These are phyloP conservation scores for Claviceps citrina DNA, from an alignment of 2,329 filamentous ascomycete genomes.

Conservation along the genomic window DNA sequence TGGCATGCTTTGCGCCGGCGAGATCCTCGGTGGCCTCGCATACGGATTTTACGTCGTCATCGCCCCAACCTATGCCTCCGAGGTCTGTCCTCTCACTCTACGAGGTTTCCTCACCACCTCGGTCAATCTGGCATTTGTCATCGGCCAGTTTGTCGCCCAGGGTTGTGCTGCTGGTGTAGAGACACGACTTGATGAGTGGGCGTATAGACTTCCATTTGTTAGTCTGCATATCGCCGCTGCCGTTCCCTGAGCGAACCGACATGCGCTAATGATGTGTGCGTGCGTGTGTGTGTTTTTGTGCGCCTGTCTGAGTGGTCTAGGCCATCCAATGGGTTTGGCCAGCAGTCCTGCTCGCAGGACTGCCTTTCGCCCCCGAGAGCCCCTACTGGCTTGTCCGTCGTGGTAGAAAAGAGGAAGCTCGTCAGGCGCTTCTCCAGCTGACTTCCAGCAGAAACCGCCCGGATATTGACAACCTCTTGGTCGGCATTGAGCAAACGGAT, in stretches of 20 bases:
- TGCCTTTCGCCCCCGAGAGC: conserved; percentile 33
- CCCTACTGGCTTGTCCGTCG: conserved; percentile 35
- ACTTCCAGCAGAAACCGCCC: conserved; percentile 19
- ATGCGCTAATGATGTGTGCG: background rate
- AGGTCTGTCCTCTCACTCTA: conserved; percentile 43
- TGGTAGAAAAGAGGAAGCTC: conserved; percentile 25
- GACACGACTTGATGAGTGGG: conserved; percentile 28
- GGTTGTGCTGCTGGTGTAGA: conserved; percentile 29
- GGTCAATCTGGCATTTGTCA: conserved; percentile 47
- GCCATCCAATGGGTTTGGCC: conserved; percentile 37
- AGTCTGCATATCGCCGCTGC: background rate
- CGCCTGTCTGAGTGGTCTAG: no score
- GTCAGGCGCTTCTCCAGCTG: conserved; percentile 24
- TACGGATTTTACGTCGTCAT: conserved; percentile 46
- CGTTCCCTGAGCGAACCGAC: background rate
- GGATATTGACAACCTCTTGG: conserved; percentile 25
- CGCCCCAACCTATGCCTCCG: conserved; percentile 43
- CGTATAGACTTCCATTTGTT: conserved; percentile 21
- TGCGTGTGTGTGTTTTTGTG: background rate
- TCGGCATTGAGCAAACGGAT: conserved; percentile 43
- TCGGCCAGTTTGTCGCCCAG: conserved; percentile 42
- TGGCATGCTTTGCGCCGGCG: conserved; percentile 40
- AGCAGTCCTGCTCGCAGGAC: conserved; percentile 26
- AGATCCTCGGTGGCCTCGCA: conserved; percentile 45
- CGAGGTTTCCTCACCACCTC: conserved; percentile 43